Evolutionary conservation across 345 rosid species (phyloP).

Genomic region (Camelina sativa): DNA sequence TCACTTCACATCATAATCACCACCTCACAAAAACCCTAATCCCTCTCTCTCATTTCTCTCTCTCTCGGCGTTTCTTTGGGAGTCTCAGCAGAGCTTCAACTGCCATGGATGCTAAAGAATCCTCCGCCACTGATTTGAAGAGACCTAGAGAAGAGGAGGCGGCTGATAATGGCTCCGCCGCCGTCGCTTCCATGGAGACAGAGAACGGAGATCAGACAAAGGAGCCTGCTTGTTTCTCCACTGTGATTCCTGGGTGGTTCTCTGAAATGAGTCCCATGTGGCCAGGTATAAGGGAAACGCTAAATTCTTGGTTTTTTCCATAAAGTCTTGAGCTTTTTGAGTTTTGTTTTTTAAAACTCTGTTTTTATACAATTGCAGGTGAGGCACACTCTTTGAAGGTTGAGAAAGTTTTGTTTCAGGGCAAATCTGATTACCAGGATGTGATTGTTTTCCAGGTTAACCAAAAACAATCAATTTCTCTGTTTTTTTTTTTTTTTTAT

Average conservation of each 20-base stretch:
- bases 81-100: not conserved
- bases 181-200: conserved; percentile 48
- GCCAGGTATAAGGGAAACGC: conserved; percentile 53
- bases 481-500: not conserved
- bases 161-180: conserved; percentile 49
- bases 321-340: not conserved
- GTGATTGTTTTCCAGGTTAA: conserved; percentile 85
- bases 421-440: conserved; percentile 75
- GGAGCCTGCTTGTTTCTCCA: conserved; percentile 54
- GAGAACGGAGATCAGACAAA: conserved; percentile 38
- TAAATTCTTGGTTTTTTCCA: not conserved
- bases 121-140: conserved; percentile 54
- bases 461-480: conserved; percentile 1
- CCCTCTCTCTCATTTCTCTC: conserved; percentile 20
- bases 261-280: conserved; percentile 92
- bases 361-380: conserved; percentile 47
- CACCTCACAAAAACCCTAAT: conserved; percentile 37
- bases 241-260: conserved; percentile 91
- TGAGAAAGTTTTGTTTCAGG: conserved; percentile 74
- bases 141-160: conserved; percentile 70
- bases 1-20: conserved; percentile 26
- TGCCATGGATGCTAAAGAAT: conserved; percentile 38
- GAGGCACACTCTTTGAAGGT: conserved; percentile 84
- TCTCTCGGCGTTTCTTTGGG: not conserved
- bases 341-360: not conserved